Base-by-base conservation (phyloP, 768 basidiomycete genomes). In the Pisolithus tinctorius region DNA sequence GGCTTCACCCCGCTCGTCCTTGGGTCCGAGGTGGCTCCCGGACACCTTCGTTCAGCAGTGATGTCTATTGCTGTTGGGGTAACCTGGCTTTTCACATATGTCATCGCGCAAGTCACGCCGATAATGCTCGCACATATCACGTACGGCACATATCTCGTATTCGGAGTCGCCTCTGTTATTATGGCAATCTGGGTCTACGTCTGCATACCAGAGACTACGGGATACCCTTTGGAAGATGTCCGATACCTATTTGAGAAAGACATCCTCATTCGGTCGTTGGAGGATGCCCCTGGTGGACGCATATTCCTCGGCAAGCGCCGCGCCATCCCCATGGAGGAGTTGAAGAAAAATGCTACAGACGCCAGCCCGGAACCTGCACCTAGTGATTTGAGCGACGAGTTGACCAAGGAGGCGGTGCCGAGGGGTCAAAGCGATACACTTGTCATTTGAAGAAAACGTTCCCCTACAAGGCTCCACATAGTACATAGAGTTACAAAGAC, bases 161-260 rank as follows among this genome's bases (percentile, higher is more conserved):
- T 71, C 48, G 70, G 70, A 1, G 40, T 61, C 25, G 61, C 59
- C 38, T 61, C 62, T 16, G 27, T 68, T 1, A 42, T 58, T 50
- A 67, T 73, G 62, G 61, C 60, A 41, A 52, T 46, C 14, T 74
- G 62, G 68, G 64, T 61, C 37, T 68, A 69, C 60, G 54, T 57
- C n/a, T 65, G 67, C 46, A 60, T 74, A 6, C 73, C 73, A 0
- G 73, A 74, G 59, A 74, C 73, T 44, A 70, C 59, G 16, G 67
- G 70, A 11, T 63, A 70, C 23, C 64, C 69, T 34, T 63, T 74
- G 27, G 72, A 74, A 61, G 70, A 74, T 34, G 60, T 74, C 40
- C 56, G 53, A 27, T 66, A 57, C 51, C 34, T 74, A 20, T 73
- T 74, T 34, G 67, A 70, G 47, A 53, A 56, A 49, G 65, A 71